Percentiles rank a stretch among this genome's conserved stretches.
phyloP scores from a whole-genome alignment of 352 stramenopile species.

The Globisporangium camurandrum region DNA sequence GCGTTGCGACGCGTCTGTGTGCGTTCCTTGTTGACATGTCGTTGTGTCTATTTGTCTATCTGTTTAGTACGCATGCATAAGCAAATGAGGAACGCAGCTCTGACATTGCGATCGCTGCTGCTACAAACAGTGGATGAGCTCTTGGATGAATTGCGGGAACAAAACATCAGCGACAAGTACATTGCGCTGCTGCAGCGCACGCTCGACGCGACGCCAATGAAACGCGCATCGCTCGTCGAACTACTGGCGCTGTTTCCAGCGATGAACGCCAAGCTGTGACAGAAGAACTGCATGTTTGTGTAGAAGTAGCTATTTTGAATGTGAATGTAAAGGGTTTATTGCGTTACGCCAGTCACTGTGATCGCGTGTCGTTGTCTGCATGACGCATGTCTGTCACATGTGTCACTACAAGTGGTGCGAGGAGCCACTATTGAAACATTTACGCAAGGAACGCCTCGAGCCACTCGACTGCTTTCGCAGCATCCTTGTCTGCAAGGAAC shows the following conservation, averaged over 20 bases:
- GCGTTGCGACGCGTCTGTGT: slow-evolving; percentile 58
- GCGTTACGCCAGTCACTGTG: too few species aligned
- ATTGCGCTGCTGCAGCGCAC: slow-evolving; percentile 30
- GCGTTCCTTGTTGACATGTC: slow-evolving; percentile 8
- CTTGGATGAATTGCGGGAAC: slow-evolving; percentile 30
- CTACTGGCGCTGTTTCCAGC: slow-evolving; percentile 29
- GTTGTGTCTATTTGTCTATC: neutral
- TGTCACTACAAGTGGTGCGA: neutral
- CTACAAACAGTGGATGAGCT: slow-evolving; percentile 59
- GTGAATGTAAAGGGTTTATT: too few species aligned
- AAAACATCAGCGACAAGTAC: slow-evolving; percentile 23
- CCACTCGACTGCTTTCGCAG: slow-evolving; percentile 57
- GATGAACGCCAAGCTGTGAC: slow-evolving; percentile 35
- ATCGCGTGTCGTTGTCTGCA: too few species aligned
- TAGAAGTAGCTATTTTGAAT: slow-evolving; percentile 25
- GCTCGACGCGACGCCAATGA: slow-evolving; percentile 29
- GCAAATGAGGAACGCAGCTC: too few species aligned
- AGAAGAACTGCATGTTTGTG: slow-evolving; percentile 2
- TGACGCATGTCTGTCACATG: too few species aligned
- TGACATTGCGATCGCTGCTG: too few species aligned
- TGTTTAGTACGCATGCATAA: too few species aligned
- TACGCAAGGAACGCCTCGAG: slow-evolving; percentile 46
- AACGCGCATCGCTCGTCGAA: slow-evolving; percentile 33
- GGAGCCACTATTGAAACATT: neutral
- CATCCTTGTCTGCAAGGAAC: slow-evolving; percentile 30